Evolutionary conservation across 192 early-diverging fungal genomes (phyloP), one percentile per base, ranked within the genome.

Genomic region (Paraglomus brasilianum): DNA sequence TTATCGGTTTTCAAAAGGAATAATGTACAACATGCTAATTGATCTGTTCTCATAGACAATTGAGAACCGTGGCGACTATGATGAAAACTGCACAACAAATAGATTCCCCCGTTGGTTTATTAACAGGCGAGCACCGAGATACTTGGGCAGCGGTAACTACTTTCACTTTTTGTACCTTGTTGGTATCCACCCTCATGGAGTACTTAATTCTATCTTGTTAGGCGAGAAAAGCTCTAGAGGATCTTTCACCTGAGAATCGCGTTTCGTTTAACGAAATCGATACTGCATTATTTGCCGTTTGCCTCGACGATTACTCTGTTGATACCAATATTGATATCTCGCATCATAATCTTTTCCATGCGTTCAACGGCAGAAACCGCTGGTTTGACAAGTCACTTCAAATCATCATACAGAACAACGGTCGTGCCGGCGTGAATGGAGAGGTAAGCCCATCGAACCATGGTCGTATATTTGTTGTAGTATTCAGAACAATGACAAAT

Each of bases 381-480:
- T 98, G 96, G 96, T 97, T 94, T 82, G 96, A 98, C 81, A 98
- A 98, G 83, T 79, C 93, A 19, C 81, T 98, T 50, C 92, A 94
- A 78, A 74, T 97, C 41, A 87, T 97, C 47, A 86, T 98, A 41
- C 76, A 91, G 58, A 87, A 74, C 74, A 93, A 86, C 69, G 96
- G 93, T 19, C 87, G 91, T 39, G 84, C 91, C 43, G 96, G 96
- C 72, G 83, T 94, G 58, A 98, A 96, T 77, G 95, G 95, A 44
- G 95, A 98, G 72, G 86, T 89, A 75, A 68, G 30, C 76, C 22
- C 10, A 61, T 52, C 39, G 13, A 14, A 40, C 17, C 43, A 43
- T 59, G 13, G 8, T 38, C 1, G 17, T 15, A 4, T 48, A 48
- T 15, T 15, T 15, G 11, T 15, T 1, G 1, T 48, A 48, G 1